Evolutionary conservation across 208 protist species (phyloP), one percentile per base, ranked within the genome.

Genomic region (Borovskyia barvae): DNA sequence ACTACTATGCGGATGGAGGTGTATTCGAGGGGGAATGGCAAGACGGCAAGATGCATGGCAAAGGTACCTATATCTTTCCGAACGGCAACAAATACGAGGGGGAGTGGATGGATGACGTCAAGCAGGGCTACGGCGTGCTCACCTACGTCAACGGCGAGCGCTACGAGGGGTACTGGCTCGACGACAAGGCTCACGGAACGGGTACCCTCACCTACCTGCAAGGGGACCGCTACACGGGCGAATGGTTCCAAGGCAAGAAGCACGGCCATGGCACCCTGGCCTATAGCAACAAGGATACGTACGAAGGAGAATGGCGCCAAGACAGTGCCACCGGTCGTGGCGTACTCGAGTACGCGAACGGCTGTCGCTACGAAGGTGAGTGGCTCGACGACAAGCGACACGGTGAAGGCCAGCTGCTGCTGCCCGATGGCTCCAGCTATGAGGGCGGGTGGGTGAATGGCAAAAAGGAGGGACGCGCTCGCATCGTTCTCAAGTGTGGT

Each of bases 41-140:
- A 43, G 87, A 97, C 51, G 87, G 90, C 51, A 92, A 94, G 63
- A 94, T 92, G 80, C 90, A 97, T 61, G 93, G 93, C 36, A 93
- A 88, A 72, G 88, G 88, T 36, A 93, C 82, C 12, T 92, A 92
- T 59, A 96, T 96, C 47, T 98, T 97, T 78, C 81, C 91, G 37
- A 93, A 97, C 70, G 94, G 94, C 56, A 95, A 97, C 82, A 94
- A 89, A 66, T 98, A 98, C 77, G 93, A 97, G 47, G 94, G 94
- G 33, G 92, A 98, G 62, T 98, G 94, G 94, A 69, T 85, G 9
- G 88, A 91, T 22, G 93, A 92, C 47, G 87, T 94, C 45, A 97
- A 97, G 73, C 85, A 97, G 66, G 90, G 90, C 49, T 90, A 94
- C 62, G 87, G 86, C 60, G 85, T 92, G 45, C 79, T 96, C 52